Base-by-base conservation (phyloP, 2,329 filamentous ascomycete genomes). In the Aureobasidium subglaciale region DNA sequence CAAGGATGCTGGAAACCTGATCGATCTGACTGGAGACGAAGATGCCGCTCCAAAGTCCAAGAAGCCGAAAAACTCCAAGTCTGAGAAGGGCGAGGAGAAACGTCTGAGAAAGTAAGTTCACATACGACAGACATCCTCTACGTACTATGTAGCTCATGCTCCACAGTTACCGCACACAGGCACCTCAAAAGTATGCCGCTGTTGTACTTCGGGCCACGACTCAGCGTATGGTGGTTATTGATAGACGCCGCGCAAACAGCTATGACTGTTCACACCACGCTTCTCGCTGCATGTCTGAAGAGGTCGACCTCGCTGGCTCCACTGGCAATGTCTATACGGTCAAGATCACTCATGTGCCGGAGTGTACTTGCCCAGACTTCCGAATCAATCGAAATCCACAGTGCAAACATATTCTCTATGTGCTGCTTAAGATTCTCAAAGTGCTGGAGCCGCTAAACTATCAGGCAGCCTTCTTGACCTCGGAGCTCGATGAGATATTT, bases 371-470 rank as follows among this genome's bases (percentile, higher is more conserved):
- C 34, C 65, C 65, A 2, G 59, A 67, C 38, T 65, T 65, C 2
- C 27, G 38, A 25, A 49, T 30, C 13, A 65, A 64, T 35, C 60
- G 63, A 11, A 78, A 81, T 8, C 78, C 81, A 34, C 79, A 83
- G 63, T 86, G 83, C 75, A 85, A 85, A 63, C 84, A 87, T 61
- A 72, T 84, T 16, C 60, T 86, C 27, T 87, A 83, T 62, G 79
- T 82, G 27, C 73, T 85, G 53, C 67, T 78, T 41, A 78, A 79
- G 24, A 78, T 82, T 2, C 72, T 85, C 30, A 82, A 81, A 68
- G 80, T 76, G 0, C 76, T 75, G 0, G 66, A 73, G 30, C 65
- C 83, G 32, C 70, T 85, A 2, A 74, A 76, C 45, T 85, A 83
- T 59, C 83, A 86, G 63, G 69, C 82, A n/a, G 82, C 82, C 1